These are phyloP conservation scores for Tarenaya hassleriana DNA, from an alignment of 345 rosid genomes.

Conservation along the genomic window DNA sequence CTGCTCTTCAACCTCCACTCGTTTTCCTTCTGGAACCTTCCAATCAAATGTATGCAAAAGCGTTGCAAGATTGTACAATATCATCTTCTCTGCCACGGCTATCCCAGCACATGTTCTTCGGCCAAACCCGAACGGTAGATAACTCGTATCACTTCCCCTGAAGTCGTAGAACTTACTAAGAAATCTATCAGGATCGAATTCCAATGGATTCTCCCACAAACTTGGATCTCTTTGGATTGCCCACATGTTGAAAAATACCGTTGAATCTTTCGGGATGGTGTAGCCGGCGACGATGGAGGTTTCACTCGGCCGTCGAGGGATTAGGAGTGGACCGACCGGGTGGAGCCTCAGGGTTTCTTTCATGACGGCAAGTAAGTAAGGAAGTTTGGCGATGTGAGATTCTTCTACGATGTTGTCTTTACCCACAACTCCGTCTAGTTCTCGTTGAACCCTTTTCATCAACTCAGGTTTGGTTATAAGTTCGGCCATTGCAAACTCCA, in stretches of 20 bases:
- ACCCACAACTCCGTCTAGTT: slow-evolving; percentile 2
- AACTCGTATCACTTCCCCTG: slow-evolving; percentile 43
- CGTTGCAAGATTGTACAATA: slow-evolving; percentile 41
- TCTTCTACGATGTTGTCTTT: not conserved
- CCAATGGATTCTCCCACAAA: slow-evolving; percentile 3
- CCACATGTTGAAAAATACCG: slow-evolving; percentile 2
- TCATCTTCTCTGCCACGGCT: slow-evolving; percentile 67
- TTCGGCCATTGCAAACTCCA: too few relatives aligned
- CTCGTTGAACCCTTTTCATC: slow-evolving; percentile 4
- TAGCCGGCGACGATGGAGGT: not conserved
- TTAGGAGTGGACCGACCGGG: not conserved
- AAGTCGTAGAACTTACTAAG: slow-evolving; percentile 28
- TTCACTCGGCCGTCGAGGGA: not conserved
- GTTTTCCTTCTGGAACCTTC: slow-evolving; percentile 31
- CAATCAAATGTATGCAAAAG: slow-evolving; percentile 63
- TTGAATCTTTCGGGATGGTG: slow-evolving; percentile 9
- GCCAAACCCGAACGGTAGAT: slow-evolving; percentile 67
- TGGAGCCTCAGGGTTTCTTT: slow-evolving; percentile 11
- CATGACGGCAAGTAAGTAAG: not conserved
- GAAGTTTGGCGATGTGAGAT: not conserved
- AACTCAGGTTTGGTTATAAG: not conserved
- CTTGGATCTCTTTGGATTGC: not conserved
- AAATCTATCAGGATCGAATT: slow-evolving; percentile 7
- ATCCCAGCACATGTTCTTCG: slow-evolving; percentile 58
- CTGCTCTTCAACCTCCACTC: slow-evolving; percentile 43